Evolutionary conservation across 495 filamentous ascomycete species (phyloP), one percentile per base, ranked within the genome.

Genomic region (Antarctomyces pellizariae): DNA sequence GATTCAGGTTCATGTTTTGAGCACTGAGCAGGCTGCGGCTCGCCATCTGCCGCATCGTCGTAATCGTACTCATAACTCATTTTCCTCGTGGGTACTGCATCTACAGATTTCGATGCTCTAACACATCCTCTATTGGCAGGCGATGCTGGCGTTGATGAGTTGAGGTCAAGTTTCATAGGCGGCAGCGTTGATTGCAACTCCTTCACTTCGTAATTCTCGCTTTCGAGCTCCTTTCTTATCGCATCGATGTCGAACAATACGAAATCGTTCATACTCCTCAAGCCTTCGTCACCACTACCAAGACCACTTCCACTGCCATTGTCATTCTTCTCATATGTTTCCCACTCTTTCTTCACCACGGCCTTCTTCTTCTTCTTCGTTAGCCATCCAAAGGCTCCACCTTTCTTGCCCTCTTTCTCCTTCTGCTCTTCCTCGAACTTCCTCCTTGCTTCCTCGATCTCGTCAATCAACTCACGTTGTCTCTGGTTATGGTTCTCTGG

Each of bases 231-330:
- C 2, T 74, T 65, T 25, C 76, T 64, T 35, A 99, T 92, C 4
- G 86, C 86, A 39, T 99, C 86, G 26, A 95, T 71, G 42, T 99
- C 86, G 38, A 99, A 99, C 6, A 99, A 54, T 1, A 93, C 75
- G 26, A 54, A 53, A 26, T 60, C 48, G 18, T 64, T 59, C 10
- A 36, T 16, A 4, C 18, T 17, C 29, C 24, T 28, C 28, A 48
- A 49, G 14, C 50, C 50, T 5, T 56, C 47, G 11, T 62, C 51
- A 13, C 28, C 32, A 6, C 50, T 51, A 3, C 46, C 51, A 3
- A 47, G 39, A 0, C 27, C 40, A 14, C 25, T 36, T 15, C 32
- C 35, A 6, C 43, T 34, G 4, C 28, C 34, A 3, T 38, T 42
- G 2, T 38, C 46, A 22, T 43, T 56, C 18, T 69, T 62, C 25